Evolutionary conservation across 2,329 filamentous ascomycete species (phyloP).

Genomic region (Ceratocystis alfenasii): DNA sequence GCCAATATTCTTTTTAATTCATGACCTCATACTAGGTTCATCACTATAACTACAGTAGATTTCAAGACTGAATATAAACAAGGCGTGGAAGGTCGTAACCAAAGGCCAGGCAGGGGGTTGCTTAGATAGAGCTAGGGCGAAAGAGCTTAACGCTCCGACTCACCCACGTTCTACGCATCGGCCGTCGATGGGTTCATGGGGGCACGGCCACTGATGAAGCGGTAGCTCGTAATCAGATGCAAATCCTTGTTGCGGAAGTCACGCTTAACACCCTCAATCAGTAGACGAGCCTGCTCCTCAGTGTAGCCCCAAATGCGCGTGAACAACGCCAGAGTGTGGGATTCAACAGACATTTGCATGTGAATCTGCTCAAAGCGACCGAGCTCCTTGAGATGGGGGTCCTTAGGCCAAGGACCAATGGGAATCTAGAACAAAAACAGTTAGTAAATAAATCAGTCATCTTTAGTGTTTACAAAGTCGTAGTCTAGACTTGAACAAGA

Average conservation of each 20-base stretch:
- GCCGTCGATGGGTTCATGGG: background rate
- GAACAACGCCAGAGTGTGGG: slow-evolving; percentile 33
- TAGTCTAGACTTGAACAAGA: background rate
- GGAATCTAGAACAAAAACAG: slow-evolving; percentile 28
- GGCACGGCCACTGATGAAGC: slow-evolving; percentile 28
- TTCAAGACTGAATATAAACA: background rate
- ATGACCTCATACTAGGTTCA: background rate
- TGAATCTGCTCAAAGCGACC: slow-evolving; percentile 31
- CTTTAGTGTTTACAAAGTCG: no score
- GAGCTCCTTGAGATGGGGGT: slow-evolving; percentile 30
- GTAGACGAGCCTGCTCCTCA: slow-evolving; percentile 32
- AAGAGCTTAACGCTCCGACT: background rate
- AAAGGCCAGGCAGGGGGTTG: background rate
- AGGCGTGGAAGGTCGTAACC: no score
- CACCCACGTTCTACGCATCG: background rate
- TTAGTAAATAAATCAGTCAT: background rate
- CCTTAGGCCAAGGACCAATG: slow-evolving; percentile 32
- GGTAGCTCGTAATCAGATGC: slow-evolving; percentile 30
- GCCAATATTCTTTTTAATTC: background rate
- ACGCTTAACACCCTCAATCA: slow-evolving; percentile 35
- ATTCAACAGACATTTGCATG: slow-evolving; percentile 35
- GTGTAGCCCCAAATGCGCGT: slow-evolving; percentile 31
- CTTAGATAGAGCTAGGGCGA: background rate
- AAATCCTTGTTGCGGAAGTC: slow-evolving; percentile 31
- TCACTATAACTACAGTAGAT: background rate